These are phyloP conservation scores for Allantophomopsis cytisporea DNA, from an alignment of 2,329 filamentous ascomycete genomes.

Conservation along the genomic window DNA sequence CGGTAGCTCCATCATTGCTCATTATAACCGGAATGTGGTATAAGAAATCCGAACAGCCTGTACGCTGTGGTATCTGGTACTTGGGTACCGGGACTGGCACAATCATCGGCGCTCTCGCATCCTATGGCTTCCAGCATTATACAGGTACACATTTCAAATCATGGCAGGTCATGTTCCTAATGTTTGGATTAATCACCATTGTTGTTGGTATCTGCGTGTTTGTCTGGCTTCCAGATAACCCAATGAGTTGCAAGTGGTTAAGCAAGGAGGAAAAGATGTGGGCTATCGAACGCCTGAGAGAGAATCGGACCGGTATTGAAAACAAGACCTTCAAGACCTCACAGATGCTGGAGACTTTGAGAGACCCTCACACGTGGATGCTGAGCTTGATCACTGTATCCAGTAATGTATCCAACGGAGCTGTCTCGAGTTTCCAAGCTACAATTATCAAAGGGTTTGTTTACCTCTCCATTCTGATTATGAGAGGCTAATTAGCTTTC, in stretches of 20 bases:
- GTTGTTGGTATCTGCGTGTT: constrained; percentile 22
- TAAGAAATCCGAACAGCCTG: constrained; percentile 36
- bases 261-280: constrained; percentile 24
- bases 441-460: constrained; percentile 21
- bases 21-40: constrained; percentile 40
- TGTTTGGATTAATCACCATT: constrained; percentile 11
- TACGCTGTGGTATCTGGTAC: constrained; percentile 44
- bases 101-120: constrained; percentile 30
- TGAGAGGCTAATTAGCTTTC: neutral
- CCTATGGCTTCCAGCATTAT: constrained; percentile 36
- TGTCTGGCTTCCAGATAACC: constrained; percentile 32
- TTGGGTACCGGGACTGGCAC: constrained; percentile 33
- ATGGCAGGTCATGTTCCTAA: constrained; percentile 12
- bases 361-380: constrained; percentile 23
- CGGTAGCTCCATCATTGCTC: constrained; percentile 35
- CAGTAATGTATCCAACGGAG: constrained; percentile 36
- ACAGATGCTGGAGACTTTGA: constrained; percentile 33
- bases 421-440: constrained; percentile 29
- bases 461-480: neutral
- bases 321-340: constrained; percentile 32
- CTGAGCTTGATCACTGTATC: constrained; percentile 19
- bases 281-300: constrained; percentile 33
- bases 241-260: constrained; percentile 27
- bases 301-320: constrained; percentile 40
- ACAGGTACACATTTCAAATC: constrained; percentile 23